A percentile compares a stretch with the other conserved stretches of the same genome.
phyloP scores from a whole-genome alignment of 495 filamentous ascomycete species.

The Parathielavia hyrcaniae region DNA sequence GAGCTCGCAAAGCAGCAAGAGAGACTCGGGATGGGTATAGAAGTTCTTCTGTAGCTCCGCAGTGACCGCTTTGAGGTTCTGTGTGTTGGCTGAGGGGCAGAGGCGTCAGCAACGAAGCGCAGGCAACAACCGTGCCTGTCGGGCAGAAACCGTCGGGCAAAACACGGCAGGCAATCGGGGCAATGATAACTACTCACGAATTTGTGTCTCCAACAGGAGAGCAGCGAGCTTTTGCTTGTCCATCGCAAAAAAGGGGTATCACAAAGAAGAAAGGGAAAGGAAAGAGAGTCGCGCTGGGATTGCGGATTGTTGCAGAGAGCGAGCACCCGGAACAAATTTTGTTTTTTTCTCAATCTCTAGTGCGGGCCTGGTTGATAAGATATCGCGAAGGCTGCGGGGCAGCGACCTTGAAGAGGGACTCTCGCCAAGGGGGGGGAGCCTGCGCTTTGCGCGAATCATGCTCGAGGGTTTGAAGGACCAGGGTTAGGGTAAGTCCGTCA shows the following conservation, averaged over 20 bases:
- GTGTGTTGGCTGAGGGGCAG: slow-evolving; percentile 57
- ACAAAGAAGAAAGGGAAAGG: slow-evolving; percentile 21
- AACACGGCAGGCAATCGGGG: neutral
- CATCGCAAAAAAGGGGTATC: slow-evolving; percentile 47
- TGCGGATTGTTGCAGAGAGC: slow-evolving; percentile 12
- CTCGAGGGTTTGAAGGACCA: neutral
- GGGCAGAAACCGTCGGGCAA: slow-evolving; percentile 16
- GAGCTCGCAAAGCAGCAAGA: slow-evolving; percentile 78
- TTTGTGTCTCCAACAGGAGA: slow-evolving; percentile 67
- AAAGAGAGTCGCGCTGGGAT: slow-evolving; percentile 11
- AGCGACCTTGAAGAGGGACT: neutral
- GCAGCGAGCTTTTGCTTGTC: slow-evolving; percentile 67
- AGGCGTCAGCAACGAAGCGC: neutral
- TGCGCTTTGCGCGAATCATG: neutral
- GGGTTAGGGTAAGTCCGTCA: neutral
- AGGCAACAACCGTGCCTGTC: too few species aligned
- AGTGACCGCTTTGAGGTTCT: slow-evolving; percentile 83
- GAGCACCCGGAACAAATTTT: slow-evolving; percentile 17
- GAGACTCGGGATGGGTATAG: slow-evolving; percentile 76
- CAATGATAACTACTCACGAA: slow-evolving; percentile 51
- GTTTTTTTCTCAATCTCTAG: slow-evolving; percentile 26
- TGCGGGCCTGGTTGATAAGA: slow-evolving; percentile 30
- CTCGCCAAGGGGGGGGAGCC: neutral
- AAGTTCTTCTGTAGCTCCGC: slow-evolving; percentile 81
- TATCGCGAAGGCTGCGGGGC: slow-evolving; percentile 23